Conservation (phyloP, 306 rosid species). For the Begonia peltatifolia region DNA sequence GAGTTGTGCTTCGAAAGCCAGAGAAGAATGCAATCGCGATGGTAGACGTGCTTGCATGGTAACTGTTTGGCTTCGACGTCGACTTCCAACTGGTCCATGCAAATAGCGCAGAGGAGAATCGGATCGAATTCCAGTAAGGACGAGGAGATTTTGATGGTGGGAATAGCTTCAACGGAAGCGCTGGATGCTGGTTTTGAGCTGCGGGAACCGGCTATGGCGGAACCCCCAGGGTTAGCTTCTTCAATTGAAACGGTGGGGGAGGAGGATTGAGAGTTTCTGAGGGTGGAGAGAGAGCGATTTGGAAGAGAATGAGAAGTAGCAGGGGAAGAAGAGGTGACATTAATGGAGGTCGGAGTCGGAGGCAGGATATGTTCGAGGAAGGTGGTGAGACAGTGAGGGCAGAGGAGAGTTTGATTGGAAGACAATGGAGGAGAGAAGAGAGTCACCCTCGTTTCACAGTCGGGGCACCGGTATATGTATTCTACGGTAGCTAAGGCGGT, state of each 20-base stretch:
- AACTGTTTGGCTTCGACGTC: slow-evolving; percentile 36
- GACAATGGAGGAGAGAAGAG: slow-evolving; percentile 11
- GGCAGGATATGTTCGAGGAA: slow-evolving; percentile 38
- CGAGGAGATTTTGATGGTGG: slow-evolving; percentile 14
- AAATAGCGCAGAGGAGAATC: slow-evolving; percentile 40
- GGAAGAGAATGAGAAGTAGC: slow-evolving; percentile 2
- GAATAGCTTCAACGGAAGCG: slow-evolving; percentile 15
- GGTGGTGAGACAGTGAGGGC: slow-evolving; percentile 50
- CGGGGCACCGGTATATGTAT: slow-evolving; percentile 71
- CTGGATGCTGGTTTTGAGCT: slow-evolving; percentile 11
- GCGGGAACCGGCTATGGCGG: neutral
- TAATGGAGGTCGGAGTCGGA: slow-evolving; percentile 10
- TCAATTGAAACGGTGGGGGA: neutral
- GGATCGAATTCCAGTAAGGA: slow-evolving; percentile 27
- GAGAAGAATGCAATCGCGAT: slow-evolving; percentile 53
- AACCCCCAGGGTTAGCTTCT: neutral
- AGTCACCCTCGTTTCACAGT: slow-evolving; percentile 66
- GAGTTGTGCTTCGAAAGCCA: slow-evolving; percentile 46
- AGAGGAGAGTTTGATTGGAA: slow-evolving; percentile 11
- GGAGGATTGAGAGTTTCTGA: slow-evolving; percentile 9
- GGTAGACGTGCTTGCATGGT: slow-evolving; percentile 58
- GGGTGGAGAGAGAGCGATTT: slow-evolving; percentile 7
- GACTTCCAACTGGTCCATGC: slow-evolving; percentile 30
- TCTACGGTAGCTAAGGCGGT: slow-evolving; percentile 5
- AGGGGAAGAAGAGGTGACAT: slow-evolving; percentile 7